Evolutionary conservation across 495 filamentous ascomycete genomes (phyloP), one percentile per base, ranked within the genome.

Genomic region (Coniosporium apollinis): DNA sequence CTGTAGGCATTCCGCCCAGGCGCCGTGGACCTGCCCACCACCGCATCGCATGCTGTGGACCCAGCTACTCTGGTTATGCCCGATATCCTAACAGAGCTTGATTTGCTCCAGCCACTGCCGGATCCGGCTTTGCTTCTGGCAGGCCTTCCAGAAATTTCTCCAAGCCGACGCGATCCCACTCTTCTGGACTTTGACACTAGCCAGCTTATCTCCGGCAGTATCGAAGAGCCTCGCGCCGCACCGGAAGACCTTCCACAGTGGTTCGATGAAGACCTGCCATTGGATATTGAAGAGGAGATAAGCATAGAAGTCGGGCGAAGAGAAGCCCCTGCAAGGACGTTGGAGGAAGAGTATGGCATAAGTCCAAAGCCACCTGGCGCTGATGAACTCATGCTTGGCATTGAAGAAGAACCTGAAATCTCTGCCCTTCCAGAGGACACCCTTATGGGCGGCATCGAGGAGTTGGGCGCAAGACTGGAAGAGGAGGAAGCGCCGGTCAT

Each of bases 41-140:
- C 61, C 38, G 51, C 61, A 28, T 48, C 59, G 16, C 55, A 64
- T 33, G 43, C 59, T 26, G 61, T 54, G 15, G 65, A 63, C 38
- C 54, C 59, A 6, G 56, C 52, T 17, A 45, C 56, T 14, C 48
- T 69, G 10, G 60, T 51, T 3, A 67, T 94, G 29, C 83, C 82
- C 6, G 86, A 94, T 64, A 74, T 76, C 24, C 70, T 94, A 36
- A 93, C 86, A 14, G 83, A 91, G 44, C 72, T 83, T 19, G 86
- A 94, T 46, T 69, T 93, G 43, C 74, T 93, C 16, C 47, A 51
- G 9, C 54, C 59, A 8, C 41, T 61, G 30, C 56, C 60, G 2
- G 60, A 64, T 38, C 52, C 54, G 7, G 42, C 43, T 11, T 44
- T 58, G 8, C 46, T 62, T 2, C 36, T 61, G 3, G 33, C 50